Base-by-base conservation (phyloP, 1,284 basidiomycete species). In the Ceratobasidium sp. region DNA sequence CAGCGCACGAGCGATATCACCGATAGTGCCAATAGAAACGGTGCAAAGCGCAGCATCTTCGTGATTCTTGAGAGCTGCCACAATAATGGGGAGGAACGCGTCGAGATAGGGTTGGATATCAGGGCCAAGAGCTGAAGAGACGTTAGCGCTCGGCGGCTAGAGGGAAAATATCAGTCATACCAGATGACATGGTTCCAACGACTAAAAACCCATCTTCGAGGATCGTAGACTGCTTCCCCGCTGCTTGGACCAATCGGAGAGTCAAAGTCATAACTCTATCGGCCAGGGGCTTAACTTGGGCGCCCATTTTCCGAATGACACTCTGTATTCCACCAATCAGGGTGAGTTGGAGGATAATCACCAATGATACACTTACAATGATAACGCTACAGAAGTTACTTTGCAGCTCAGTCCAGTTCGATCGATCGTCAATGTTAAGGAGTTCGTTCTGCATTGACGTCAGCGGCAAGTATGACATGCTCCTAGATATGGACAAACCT, bases 341-440 rank as follows among this genome's bases (percentile, higher is more conserved):
- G 24, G 37, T 4, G n/a, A 77, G 27, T 46, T 31, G 4, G 16
- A 41, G 24, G 58, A 46, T 53, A 56, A 73, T 53, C 1, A 3
- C 29, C n/a, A 43, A n/a, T 7, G 46, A 0, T 49, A 8, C 19
- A 85, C 91, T 80, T 79, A 94, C 93, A 71, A 94, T 92, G 74
- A 95, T 86, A 61, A 98, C 93, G 76, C 92, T 92, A 83, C 96
- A 98, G 80, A 98, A 88, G 83, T 97, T 98, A 83, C 94, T 93
- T 83, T 98, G 96, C 53, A 99, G 86, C 82, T 99, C 97, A 81
- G 96, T 97, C 95, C 97, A 98, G 85, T 98, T 99, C 84, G 97
- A 97, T 78, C 95, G 90, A 81, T 99, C 97, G 83, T 99, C 97
- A 54, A 92, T 87, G 66, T 97, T 98, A 58, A 99, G 86, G 68